phyloP scores from a whole-genome alignment of 2,329 filamentous ascomycete genomes.

The Neofusicoccum parvum region DNA sequence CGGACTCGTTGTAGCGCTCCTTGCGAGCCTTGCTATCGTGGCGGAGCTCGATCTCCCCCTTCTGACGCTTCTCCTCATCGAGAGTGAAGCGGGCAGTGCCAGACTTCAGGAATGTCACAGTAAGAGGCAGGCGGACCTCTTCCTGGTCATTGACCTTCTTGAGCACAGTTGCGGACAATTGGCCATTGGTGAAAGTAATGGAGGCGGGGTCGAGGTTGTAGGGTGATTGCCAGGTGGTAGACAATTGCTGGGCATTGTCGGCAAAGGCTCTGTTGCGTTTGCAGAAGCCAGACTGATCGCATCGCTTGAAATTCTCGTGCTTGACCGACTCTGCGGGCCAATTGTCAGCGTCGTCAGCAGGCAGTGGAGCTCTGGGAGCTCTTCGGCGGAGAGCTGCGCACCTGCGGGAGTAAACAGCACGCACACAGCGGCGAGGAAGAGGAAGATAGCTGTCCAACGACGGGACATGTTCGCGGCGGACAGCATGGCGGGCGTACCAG shows the following conservation, averaged over 20 bases:
- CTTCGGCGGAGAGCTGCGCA: constrained; percentile 27
- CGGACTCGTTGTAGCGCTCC: constrained; percentile 91
- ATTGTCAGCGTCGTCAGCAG: not conserved
- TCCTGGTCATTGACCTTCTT: constrained; percentile 73
- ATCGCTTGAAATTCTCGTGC: constrained; percentile 96
- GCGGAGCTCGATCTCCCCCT: constrained; percentile 84
- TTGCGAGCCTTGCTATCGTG: constrained; percentile 84
- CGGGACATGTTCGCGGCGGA: constrained; percentile 46
- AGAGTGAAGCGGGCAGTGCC: constrained; percentile 84
- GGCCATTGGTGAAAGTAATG: constrained; percentile 74
- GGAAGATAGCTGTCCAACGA: constrained; percentile 61
- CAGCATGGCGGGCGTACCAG: constrained; percentile 10
- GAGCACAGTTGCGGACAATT: constrained; percentile 76
- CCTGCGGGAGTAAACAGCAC: constrained; percentile 39
- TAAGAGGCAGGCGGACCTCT: constrained; percentile 77
- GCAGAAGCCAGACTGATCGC: constrained; percentile 94
- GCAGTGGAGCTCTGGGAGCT: constrained; percentile 13
- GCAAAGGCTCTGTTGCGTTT: constrained; percentile 91
- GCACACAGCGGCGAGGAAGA: constrained; percentile 37
- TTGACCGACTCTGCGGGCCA: constrained; percentile 63
- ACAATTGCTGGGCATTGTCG: constrained; percentile 69
- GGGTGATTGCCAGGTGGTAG: constrained; percentile 73
- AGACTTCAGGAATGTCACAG: constrained; percentile 84
- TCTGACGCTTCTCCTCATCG: constrained; percentile 87
- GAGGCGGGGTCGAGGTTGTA: constrained; percentile 76